A percentile compares a stretch with the other conserved stretches of the same genome.
Evolutionary conservation across 164 flowering plant genomes (phyloP).

Genomic region (Umbellularia californica): DNA sequence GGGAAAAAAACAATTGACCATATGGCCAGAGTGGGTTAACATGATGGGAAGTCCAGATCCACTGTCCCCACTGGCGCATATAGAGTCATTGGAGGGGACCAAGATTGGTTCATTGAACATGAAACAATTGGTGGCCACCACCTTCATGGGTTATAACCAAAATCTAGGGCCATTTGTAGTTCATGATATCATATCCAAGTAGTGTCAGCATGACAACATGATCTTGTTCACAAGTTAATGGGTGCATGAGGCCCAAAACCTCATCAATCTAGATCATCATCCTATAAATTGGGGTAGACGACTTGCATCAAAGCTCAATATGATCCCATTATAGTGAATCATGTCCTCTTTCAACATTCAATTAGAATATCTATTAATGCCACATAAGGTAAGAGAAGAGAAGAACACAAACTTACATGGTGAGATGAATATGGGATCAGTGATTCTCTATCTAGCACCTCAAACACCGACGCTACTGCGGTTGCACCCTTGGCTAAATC

Average conservation of each 20-base stretch:
- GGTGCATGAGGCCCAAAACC: background rate
- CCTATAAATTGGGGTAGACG: background rate
- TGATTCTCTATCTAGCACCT: constrained; percentile 68
- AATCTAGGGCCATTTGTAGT: too few species aligned
- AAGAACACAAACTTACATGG: constrained; percentile 31
- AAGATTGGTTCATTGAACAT: too few species aligned
- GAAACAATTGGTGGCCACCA: too few species aligned
- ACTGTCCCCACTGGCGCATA: too few species aligned
- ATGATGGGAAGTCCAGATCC: too few species aligned
- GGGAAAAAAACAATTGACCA: too few species aligned
- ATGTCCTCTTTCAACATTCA: background rate
- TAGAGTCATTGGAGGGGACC: too few species aligned
- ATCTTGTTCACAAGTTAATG: background rate
- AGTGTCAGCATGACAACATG: too few species aligned
- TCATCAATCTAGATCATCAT: background rate
- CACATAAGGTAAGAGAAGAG: background rate
- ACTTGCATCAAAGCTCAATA: background rate
- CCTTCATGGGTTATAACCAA: too few species aligned
- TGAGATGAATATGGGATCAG: constrained; percentile 34
- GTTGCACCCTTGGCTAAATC: constrained; percentile 83
- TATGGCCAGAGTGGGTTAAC: too few species aligned
- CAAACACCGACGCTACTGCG: constrained; percentile 73
- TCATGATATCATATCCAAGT: too few species aligned
- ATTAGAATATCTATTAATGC: background rate
- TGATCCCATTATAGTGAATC: background rate